Evolutionary conservation across 2,329 filamentous ascomycete species (phyloP), one percentile per base, ranked within the genome.

Genomic region (Tothia fuscella): DNA sequence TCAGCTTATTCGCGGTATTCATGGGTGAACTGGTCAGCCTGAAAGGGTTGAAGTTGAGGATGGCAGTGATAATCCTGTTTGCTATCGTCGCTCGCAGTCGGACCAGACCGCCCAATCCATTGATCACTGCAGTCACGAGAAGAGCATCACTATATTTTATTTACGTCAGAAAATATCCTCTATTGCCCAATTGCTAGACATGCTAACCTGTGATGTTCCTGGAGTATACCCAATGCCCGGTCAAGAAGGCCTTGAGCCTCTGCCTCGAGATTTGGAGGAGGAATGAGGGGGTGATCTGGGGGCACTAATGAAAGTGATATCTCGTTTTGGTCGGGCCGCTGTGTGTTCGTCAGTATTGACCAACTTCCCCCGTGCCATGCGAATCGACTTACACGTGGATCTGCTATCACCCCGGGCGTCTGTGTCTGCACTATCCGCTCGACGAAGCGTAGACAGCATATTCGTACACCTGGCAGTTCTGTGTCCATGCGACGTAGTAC

Each of bases 371-470:
- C 41, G 42, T 30, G 53, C 25, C 44, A 37, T 30, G 41, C 9
- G 41, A 36, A 42, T 43, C 49, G 47, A 67, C 75, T 60, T 74
- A 94, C 85, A 67, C 85, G 78, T 51, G 83, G 82, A 56, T 96
- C 89, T 43, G 77, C 70, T 50, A 84, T 82, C 45, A 80, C 66
- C 35, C 85, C 85, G n/a, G 80, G 78, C 9, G 86, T 95, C 62
- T 98, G 89, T 14, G 87, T 84, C 50, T 95, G 74, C 33, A 98
- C 82, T 33, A 96, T 85, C 48, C 85, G 79, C 65, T 98, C 89
- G 28, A 86, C 81, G 60, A 98, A 98, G 62, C 98, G 98, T 71
- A 96, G 81, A 66, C 91, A 96, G 68, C 87, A 93, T 59, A 96
- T 80, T 53, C 80, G 80, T 48, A 96, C 76, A 3, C 85, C 81